phyloP scores from a whole-genome alignment of 169 alveolate species.

The Babesia divergens region DNA sequence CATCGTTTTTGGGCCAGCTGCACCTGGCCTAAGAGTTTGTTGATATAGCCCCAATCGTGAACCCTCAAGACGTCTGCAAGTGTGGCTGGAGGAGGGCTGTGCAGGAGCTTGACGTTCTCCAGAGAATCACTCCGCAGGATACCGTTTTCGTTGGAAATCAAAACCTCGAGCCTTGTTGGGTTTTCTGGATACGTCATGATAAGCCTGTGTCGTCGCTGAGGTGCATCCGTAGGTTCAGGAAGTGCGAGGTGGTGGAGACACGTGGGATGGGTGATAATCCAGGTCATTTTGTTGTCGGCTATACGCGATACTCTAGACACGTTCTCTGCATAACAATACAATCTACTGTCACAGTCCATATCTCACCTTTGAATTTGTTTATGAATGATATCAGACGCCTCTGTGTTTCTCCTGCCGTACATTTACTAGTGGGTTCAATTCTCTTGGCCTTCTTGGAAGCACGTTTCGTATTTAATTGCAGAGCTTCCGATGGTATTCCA shows the following conservation, averaged over 20 bases:
- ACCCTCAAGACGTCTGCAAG: conserved; percentile 92
- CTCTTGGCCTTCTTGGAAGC: too few relatives aligned
- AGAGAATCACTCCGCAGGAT: conserved; percentile 78
- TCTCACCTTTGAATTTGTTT: not conserved
- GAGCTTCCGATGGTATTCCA: not conserved
- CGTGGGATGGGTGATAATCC: conserved; percentile 67
- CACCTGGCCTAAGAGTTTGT: conserved; percentile 70
- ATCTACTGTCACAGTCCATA: too few relatives aligned
- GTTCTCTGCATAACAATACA: not conserved
- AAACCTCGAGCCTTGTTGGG: conserved; percentile 87
- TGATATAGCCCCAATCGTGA: conserved; percentile 90
- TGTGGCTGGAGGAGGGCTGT: conserved; percentile 79
- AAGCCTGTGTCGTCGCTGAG: conserved; percentile 77
- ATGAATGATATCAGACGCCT: not conserved
- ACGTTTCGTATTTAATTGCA: too few relatives aligned
- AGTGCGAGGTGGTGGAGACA: conserved; percentile 84
- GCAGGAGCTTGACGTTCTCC: conserved; percentile 72
- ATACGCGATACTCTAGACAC: not conserved
- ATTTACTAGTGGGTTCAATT: too few relatives aligned
- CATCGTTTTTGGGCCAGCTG: conserved; percentile 61
- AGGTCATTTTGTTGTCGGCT: conserved; percentile 15
- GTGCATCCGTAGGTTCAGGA: conserved; percentile 88
- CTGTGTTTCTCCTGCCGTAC: too few relatives aligned
- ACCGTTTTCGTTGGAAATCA: conserved; percentile 80
- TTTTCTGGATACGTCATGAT: conserved; percentile 84